These are phyloP conservation scores for Plectranthus barbatus DNA, from an alignment of 257 asterid species.

Conservation along the genomic window DNA sequence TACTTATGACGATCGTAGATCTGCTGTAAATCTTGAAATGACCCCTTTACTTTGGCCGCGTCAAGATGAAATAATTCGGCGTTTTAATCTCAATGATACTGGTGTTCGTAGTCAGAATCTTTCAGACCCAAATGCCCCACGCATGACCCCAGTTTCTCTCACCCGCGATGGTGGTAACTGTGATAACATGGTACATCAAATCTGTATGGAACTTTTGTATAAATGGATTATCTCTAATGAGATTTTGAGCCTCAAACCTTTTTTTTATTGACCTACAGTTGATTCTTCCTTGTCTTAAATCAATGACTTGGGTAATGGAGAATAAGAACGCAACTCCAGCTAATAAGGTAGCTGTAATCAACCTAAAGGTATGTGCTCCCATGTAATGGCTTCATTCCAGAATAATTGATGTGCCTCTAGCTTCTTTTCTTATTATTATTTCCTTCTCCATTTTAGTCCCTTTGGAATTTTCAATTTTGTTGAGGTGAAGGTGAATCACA, in stretches of 20 bases:
- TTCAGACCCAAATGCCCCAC: slow-evolving; percentile 39
- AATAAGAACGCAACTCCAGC: slow-evolving; percentile 57
- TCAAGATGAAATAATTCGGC: slow-evolving; percentile 52
- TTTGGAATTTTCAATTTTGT: not conserved
- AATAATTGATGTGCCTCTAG: not conserved
- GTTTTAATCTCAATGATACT: slow-evolving; percentile 57
- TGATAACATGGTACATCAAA: slow-evolving; percentile 54
- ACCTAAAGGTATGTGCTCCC: slow-evolving; percentile 57
- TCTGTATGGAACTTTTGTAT: slow-evolving; percentile 4
- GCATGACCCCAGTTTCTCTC: slow-evolving; percentile 50
- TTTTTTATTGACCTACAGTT: slow-evolving; percentile 31
- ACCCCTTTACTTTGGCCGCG: slow-evolving; percentile 72
- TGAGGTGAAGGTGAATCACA: not conserved
- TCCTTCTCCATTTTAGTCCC: not conserved
- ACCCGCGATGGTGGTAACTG: slow-evolving; percentile 38
- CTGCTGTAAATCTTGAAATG: slow-evolving; percentile 34
- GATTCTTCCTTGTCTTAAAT: slow-evolving; percentile 76
- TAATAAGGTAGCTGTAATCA: slow-evolving; percentile 71
- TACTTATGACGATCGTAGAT: slow-evolving; percentile 47
- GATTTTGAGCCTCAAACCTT: slow-evolving; percentile 7
- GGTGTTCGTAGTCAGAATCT: slow-evolving; percentile 36
- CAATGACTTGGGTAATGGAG: slow-evolving; percentile 34
- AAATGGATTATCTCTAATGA: slow-evolving; percentile 1
- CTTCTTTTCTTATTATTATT: not conserved
- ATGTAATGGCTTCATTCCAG: not conserved